Evolutionary conservation across 352 stramenopile genomes (phyloP), one percentile per base, ranked within the genome.

Genomic region (Aphanomyces invadans): DNA sequence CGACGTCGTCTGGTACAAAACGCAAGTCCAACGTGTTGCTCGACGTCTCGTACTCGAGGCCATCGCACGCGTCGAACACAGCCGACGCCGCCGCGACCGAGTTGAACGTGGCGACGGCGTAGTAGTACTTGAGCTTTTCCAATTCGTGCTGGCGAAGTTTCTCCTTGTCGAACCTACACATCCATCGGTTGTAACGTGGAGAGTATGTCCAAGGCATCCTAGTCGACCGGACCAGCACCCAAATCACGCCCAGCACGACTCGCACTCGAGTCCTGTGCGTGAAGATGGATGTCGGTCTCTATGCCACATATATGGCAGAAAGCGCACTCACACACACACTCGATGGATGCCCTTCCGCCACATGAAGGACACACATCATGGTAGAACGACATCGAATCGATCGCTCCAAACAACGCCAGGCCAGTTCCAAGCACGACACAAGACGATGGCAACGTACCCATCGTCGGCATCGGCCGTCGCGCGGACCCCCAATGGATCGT

Each of bases 101-200:
- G 60, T 96, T 81, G 79, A 96, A 99, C 46, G 92, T 95, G 12
- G 96, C 92, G 21, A 99, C 79, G 3, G 96, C 97, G 81, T 99
- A 99, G 72, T 98, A 99, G 76, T 99, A 99, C 68, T 95, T 91
- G 36, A 99, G 79, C 74, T 98, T 98, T 61, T 97, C 90, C 48
- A 97, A 80, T 73, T 99, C 97, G 75, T 99, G 99, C 36, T 87
- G 86, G 60, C 96, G 87, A 38, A 99, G 76, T 69, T 97, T 97
- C 76, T 99, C 95, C 29, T 78, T 75, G 76, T 99, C 91, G 69
- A 98, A 98, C 23, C 89, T 68, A 68, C 19, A 48, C 53, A 25
- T 48, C n/a, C n/a, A n/a, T n/a, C n/a, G n/a, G n/a, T n/a, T n/a
- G n/a, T n/a, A n/a, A n/a, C n/a, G n/a, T n/a, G n/a, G n/a, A n/a